Conservation (phyloP, 2,329 filamentous ascomycete species). For the Chlorencoelia australis region DNA sequence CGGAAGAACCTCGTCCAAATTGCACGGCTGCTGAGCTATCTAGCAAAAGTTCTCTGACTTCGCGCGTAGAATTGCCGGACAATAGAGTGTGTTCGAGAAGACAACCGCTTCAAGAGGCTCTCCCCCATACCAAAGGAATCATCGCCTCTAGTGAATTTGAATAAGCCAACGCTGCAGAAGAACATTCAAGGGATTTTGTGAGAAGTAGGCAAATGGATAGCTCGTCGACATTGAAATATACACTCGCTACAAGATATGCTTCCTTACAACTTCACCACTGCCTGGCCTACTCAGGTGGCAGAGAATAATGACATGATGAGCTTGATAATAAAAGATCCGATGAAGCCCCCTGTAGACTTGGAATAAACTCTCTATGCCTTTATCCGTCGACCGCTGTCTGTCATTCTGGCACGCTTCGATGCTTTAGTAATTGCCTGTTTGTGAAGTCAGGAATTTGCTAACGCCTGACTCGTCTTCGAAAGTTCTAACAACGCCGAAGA, state of each 20-base stretch:
- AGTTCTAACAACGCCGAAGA: no score
- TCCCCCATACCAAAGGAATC: constrained; percentile 3
- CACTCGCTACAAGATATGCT: constrained; percentile 2
- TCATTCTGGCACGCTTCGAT: no score
- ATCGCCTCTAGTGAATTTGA: constrained; percentile 6
- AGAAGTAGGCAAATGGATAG: constrained; percentile 4
- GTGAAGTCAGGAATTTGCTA: no score
- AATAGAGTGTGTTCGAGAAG: constrained; percentile 3
- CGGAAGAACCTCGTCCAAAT: constrained; percentile 3
- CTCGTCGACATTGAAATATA: constrained; percentile 6
- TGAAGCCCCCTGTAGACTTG: no score
- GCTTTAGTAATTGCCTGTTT: no score
- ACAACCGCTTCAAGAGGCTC: constrained; percentile 1
- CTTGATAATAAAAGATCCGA: no score
- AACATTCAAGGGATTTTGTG: not conserved
- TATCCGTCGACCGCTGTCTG: no score
- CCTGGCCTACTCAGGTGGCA: no score
- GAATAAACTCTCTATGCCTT: no score
- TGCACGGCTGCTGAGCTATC: constrained; percentile 3
- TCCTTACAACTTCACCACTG: no score
- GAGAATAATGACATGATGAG: no score
- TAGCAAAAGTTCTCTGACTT: constrained; percentile 6
- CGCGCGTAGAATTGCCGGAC: constrained; percentile 3
- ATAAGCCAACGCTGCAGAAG: constrained; percentile 3
- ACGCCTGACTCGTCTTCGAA: no score